Percentiles rank a stretch among this genome's conserved stretches.
Conservation (phyloP, 305 asterid genomes). For the Fraxinus platypoda region DNA sequence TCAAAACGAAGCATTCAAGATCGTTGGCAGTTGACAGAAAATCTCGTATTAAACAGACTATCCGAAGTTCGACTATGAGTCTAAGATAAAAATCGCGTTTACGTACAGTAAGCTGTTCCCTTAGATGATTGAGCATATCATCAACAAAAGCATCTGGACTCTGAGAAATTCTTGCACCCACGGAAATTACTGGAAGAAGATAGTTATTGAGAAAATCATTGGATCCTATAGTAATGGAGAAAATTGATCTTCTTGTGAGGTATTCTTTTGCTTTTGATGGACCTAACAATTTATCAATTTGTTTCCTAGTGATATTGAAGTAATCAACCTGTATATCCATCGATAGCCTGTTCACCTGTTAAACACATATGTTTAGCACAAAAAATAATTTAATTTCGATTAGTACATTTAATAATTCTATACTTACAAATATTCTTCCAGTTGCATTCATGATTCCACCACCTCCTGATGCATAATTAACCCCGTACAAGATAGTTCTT, state of each 20-base stretch:
- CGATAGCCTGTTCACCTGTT: slow-evolving; percentile 85
- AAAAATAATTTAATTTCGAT: background rate
- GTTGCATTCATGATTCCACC: slow-evolving; percentile 93
- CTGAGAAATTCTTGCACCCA: slow-evolving; percentile 68
- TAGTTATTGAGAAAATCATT: slow-evolving; percentile 91
- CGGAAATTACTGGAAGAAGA: slow-evolving; percentile 73
- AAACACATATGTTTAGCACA: background rate
- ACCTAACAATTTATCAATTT: slow-evolving; percentile 62
- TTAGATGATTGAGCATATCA: slow-evolving; percentile 62
- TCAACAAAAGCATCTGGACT: slow-evolving; percentile 66
- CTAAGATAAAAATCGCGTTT: background rate
- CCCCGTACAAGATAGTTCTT: slow-evolving; percentile 57
- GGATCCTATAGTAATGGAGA: slow-evolving; percentile 82
- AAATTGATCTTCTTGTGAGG: slow-evolving; percentile 54
- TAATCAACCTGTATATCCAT: slow-evolving; percentile 90
- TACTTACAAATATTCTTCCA: slow-evolving; percentile 75
- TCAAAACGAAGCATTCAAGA: background rate
- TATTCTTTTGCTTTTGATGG: slow-evolving; percentile 64
- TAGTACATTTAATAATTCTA: background rate
- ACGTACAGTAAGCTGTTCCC: slow-evolving; percentile 72
- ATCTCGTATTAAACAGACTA: background rate
- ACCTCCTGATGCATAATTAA: slow-evolving; percentile 91
- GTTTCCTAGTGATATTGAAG: slow-evolving; percentile 77
- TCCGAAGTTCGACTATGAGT: no score
- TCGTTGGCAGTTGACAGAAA: background rate